These are phyloP conservation scores for Telopea speciosissima DNA, from an alignment of 177 flowering plant species.

Conservation along the genomic window DNA sequence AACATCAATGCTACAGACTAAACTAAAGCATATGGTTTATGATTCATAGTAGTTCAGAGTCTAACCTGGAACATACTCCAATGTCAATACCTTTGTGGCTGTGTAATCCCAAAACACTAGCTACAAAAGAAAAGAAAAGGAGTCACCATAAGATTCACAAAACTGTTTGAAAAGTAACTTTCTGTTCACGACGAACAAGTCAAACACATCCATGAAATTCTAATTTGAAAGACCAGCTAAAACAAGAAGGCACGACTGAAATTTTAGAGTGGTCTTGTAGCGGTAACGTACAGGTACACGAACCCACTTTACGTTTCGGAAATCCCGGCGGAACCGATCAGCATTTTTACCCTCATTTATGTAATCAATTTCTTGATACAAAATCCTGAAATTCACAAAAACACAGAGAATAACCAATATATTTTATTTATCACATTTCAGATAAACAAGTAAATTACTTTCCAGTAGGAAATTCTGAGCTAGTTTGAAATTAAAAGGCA, in stretches of 20 bases:
- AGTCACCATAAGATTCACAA: not conserved
- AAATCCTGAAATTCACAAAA: slow-evolving; percentile 53
- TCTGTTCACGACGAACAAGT: not conserved
- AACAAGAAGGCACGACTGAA: not conserved
- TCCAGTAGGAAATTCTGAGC: not conserved
- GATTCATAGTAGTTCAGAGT: slow-evolving; percentile 7
- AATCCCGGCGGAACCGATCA: slow-evolving; percentile 89
- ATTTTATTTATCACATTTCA: not conserved
- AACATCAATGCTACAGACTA: not conserved
- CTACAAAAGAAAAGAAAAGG: slow-evolving; percentile 29
- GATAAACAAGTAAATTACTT: not conserved
- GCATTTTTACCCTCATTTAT: slow-evolving; percentile 98
- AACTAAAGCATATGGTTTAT: not conserved
- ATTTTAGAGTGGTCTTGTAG: slow-evolving; percentile 15
- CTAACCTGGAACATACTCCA: slow-evolving; percentile 96
- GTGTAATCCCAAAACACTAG: slow-evolving; percentile 91
- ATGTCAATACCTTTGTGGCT: slow-evolving; percentile 71
- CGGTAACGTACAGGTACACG: slow-evolving; percentile 90
- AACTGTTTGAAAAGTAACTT: not conserved
- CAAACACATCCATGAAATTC: not conserved
- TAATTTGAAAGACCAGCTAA: not conserved
- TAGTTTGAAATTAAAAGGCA: not conserved
- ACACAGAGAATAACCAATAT: not conserved
- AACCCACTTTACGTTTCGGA: slow-evolving; percentile 94
- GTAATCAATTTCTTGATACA: slow-evolving; percentile 96